Percentiles rank a stretch among this genome's conserved stretches.
These are phyloP conservation scores for Eragrostis tef DNA, from an alignment of 202 grass and related monocot species.

Conservation along the genomic window DNA sequence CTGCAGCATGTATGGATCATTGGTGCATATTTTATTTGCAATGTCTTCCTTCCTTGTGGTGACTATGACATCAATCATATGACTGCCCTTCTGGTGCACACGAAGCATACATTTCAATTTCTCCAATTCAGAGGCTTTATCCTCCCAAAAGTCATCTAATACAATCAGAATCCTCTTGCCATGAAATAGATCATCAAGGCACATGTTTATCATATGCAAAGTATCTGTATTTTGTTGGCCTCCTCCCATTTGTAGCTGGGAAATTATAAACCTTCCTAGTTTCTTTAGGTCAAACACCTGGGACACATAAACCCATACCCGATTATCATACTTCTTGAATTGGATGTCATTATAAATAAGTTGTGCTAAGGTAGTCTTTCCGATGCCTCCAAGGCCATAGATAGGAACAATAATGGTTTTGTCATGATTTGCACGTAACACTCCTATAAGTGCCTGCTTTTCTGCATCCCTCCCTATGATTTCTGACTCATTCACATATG, in stretches of 20 bases:
- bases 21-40: background rate
- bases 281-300: background rate
- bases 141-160: background rate
- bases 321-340: background rate
- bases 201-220: background rate
- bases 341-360: background rate
- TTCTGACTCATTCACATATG: background rate
- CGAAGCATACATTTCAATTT: background rate
- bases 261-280: background rate
- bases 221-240: background rate
- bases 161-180: background rate
- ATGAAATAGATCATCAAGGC: background rate
- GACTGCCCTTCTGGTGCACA: background rate
- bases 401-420: background rate
- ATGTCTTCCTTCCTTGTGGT: background rate
- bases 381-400: background rate
- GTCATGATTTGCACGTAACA: background rate
- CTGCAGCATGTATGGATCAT: background rate
- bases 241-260: background rate
- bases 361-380: background rate
- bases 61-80: background rate
- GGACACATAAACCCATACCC: background rate
- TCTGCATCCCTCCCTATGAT: background rate
- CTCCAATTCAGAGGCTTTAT: background rate
- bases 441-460: background rate